Evolutionary conservation across 345 rosid species (phyloP), one percentile per base, ranked within the genome.

Genomic region (Zanthoxylum bungeanum): DNA sequence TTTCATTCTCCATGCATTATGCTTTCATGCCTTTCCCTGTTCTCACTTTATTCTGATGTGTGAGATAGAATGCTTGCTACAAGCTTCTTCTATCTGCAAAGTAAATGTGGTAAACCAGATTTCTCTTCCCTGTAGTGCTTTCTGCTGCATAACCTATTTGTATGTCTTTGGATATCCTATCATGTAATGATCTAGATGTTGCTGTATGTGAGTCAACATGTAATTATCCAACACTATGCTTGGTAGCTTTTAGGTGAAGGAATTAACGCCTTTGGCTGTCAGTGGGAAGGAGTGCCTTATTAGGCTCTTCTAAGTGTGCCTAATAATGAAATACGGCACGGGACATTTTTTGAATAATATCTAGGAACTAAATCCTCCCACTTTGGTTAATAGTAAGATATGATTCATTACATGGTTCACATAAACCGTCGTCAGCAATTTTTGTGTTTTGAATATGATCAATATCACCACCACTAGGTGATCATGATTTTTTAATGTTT

Each of bases 401-500:
- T 9, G 3, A 17, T 52, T 57, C 7, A 12, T 64, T 64, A 25
- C 25, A 27, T 36, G 12, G 33, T 25, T 34, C 46, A 22, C 7
- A 4, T 6, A 4, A 44, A 34, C 52, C 47, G n/a, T 65, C 5
- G 9, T 60, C 25, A 12, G 22, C 9, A 19, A 21, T n/a, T 34
- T n/a, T 3, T n/a, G 25, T 37, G 22, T 11, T 24, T 27, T 55
- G 37, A 12, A 52, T 52, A 7, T 51, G 22, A 24, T 52, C 33
- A 25, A 25, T 73, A 60, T 59, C 30, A 47, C 36, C n/a, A 22
- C 16, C 40, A 60, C 64, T 34, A 40, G 34, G 69, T 61, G 14
- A 44, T 64, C 3, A 19, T 11, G 64, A 49, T 64, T 68, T 50
- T 47, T 21, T 74, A 49, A 61, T 52, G 63, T 44, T 80, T 78